These are phyloP conservation scores for Polytrichum commune DNA, from an alignment of 225 moss, liverwort and hornwort genomes.

Conservation along the genomic window DNA sequence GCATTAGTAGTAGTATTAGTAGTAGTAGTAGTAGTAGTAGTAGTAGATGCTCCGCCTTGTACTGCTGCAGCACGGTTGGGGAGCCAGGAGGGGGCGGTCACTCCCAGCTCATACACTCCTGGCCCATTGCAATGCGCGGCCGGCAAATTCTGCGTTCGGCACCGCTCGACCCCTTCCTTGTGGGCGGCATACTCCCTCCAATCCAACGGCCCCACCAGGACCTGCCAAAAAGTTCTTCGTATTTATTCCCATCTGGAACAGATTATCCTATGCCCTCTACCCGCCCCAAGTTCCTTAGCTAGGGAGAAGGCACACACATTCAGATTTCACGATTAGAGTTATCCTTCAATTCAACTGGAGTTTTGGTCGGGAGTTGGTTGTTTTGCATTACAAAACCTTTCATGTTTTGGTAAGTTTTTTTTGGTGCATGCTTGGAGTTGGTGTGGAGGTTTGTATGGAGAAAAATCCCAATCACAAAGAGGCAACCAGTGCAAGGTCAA, in stretches of 20 bases:
- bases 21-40: not conserved
- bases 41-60: too few relatives aligned
- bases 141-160: slow-evolving; percentile 69
- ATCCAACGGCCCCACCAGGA: slow-evolving; percentile 76
- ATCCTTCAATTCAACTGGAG: too few relatives aligned
- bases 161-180: slow-evolving; percentile 64
- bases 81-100: slow-evolving; percentile 54
- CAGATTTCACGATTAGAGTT: too few relatives aligned
- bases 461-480: too few relatives aligned
- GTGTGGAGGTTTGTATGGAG: too few relatives aligned
- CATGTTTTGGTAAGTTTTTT: too few relatives aligned
- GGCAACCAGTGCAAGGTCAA: too few relatives aligned
- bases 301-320: too few relatives aligned
- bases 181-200: slow-evolving; percentile 81
- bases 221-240: slow-evolving; percentile 15
- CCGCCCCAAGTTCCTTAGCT: slow-evolving; percentile 32
- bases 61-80: slow-evolving; percentile 13
- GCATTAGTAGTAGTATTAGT: not conserved
- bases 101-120: slow-evolving; percentile 85
- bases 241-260: slow-evolving; percentile 38
- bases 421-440: too few relatives aligned
- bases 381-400: too few relatives aligned
- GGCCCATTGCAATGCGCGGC: slow-evolving; percentile 52
- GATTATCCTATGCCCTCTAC: slow-evolving; percentile 30
- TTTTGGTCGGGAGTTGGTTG: too few relatives aligned